These are phyloP conservation scores for Aspergillus oerlinghausenensis DNA, from an alignment of 2,329 filamentous ascomycete species.

Conservation along the genomic window DNA sequence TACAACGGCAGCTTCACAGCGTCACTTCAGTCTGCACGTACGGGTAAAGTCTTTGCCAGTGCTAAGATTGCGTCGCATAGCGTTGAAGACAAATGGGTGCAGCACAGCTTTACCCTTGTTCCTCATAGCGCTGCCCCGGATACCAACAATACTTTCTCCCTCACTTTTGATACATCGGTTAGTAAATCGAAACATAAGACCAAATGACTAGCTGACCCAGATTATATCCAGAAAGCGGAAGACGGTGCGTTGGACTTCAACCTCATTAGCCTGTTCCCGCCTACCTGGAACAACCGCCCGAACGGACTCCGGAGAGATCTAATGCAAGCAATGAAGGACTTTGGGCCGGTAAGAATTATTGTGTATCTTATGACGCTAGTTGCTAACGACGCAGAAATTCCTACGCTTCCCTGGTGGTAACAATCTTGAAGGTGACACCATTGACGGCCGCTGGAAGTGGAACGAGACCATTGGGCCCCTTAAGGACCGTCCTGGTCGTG, in stretches of 20 bases:
- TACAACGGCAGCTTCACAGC: conserved; percentile 33
- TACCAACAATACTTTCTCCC: conserved; percentile 48
- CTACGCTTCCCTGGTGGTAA: conserved; percentile 51
- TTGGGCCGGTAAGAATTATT: conserved; percentile 17
- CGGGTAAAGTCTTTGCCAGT: conserved; percentile 33
- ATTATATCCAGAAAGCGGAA: conserved; percentile 25
- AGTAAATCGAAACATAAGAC: not conserved
- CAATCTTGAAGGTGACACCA: conserved; percentile 43
- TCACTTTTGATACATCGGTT: conserved; percentile 46
- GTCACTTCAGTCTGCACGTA: conserved; percentile 38
- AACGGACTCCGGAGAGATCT: conserved; percentile 51
- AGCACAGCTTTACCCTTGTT: conserved; percentile 35
- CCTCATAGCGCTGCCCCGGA: conserved; percentile 19
- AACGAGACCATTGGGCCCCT: conserved; percentile 49
- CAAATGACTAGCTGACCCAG: not conserved
- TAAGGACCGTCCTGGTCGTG: conserved; percentile 42
- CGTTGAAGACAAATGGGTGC: conserved; percentile 34
- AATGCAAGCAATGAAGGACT: conserved; percentile 37
- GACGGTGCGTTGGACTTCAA: conserved; percentile 47
- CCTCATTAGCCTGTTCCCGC: conserved; percentile 51
- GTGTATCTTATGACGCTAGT: not conserved
- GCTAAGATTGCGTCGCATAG: conserved; percentile 31
- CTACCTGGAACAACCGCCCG: conserved; percentile 50
- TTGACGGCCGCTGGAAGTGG: conserved; percentile 45
- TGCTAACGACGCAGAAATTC: conserved; percentile 40